phyloP scores from a whole-genome alignment of 2,329 filamentous ascomycete species.

The Grosmannia penicillata region DNA sequence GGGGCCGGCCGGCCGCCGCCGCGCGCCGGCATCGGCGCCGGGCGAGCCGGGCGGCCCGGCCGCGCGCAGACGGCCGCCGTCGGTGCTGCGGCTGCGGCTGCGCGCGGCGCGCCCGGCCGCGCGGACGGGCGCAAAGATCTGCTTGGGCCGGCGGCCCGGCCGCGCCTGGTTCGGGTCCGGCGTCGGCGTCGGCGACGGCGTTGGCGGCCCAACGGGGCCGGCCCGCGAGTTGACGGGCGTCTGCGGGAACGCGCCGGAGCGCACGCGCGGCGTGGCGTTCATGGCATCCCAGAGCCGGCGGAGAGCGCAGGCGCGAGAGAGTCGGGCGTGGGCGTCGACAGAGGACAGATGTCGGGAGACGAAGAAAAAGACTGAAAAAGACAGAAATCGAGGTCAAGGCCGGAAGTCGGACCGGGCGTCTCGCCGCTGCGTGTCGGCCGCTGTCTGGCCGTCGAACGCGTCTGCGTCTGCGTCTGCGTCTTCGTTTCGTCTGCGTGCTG shows the following conservation, averaged over 20 bases:
- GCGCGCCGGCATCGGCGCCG: slow-evolving; percentile 17
- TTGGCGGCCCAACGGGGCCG: slow-evolving; percentile 10
- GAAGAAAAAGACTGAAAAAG: too few species aligned
- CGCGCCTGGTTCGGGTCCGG: background rate
- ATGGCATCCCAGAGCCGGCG: slow-evolving; percentile 10
- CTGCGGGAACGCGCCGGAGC: slow-evolving; percentile 14
- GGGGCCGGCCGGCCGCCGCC: slow-evolving; percentile 28
- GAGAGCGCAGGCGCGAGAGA: background rate
- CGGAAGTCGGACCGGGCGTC: too few species aligned
- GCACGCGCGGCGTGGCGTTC: slow-evolving; percentile 13
- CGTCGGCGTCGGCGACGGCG: slow-evolving; percentile 10
- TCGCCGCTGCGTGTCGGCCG: too few species aligned
- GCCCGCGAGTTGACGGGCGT: slow-evolving; percentile 9
- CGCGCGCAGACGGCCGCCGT: slow-evolving; percentile 13
- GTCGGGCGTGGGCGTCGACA: background rate
- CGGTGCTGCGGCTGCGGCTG: background rate
- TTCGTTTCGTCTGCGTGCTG: too few species aligned
- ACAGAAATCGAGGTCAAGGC: too few species aligned
- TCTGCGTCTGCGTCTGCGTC: too few species aligned
- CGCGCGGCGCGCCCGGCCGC: background rate
- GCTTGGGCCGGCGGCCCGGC: background rate
- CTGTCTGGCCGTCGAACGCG: too few species aligned
- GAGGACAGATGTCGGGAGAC: background rate
- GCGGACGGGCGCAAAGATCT: slow-evolving; percentile 4
- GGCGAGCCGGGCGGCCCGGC: too few species aligned